Evolutionary conservation across 768 basidiomycete genomes (phyloP), one percentile per base, ranked within the genome.

Genomic region (Mycena rebaudengoi): DNA sequence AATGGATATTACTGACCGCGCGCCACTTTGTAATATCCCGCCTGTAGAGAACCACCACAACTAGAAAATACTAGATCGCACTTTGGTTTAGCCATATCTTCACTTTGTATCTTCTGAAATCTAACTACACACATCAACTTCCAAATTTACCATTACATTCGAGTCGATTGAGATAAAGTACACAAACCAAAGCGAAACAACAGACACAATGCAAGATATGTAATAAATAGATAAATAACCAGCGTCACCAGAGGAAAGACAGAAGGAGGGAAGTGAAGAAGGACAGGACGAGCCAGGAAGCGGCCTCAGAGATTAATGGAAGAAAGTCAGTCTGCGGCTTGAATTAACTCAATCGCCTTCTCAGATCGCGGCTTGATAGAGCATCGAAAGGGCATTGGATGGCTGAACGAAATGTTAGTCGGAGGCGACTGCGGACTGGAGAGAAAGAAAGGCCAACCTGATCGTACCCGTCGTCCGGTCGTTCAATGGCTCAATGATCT

Each of bases 391-490:
- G 88, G 84, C 65, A 83, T 85, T 5, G 88, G 88, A 65, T 88
- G 88, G 70, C 88, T 80, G 53, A 33, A 44, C n/a, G 11, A 33
- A 49, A 32, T 48, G 8, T 74, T 37, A 70, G 44, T 29, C 35
- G 30, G 21, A 21, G 44, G 56, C 39, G 30, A 26, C 12, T 5
- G 13, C 7, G 1, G 39, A 37, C 7, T 6, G 5, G 10, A 49
- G 41, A 33, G 33, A 11, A 5, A 13, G 29, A 49, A 8, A 29
- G 26, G 16, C 53, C 70, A 65, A 66, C 88, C 88, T 90, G 66
- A 90, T 90, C 0, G 88, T 88, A 20, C 88, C 88, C 12, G 83
- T 82, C 12, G 87, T 88, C 33, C 83, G 83, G 14, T 85, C 86
- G 25, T 86, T 76, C 21, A 86, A 77, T 8, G 88, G 88, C 48